These are phyloP conservation scores for Trichoderma sp. DNA, from an alignment of 2,329 filamentous ascomycete species.

Conservation along the genomic window DNA sequence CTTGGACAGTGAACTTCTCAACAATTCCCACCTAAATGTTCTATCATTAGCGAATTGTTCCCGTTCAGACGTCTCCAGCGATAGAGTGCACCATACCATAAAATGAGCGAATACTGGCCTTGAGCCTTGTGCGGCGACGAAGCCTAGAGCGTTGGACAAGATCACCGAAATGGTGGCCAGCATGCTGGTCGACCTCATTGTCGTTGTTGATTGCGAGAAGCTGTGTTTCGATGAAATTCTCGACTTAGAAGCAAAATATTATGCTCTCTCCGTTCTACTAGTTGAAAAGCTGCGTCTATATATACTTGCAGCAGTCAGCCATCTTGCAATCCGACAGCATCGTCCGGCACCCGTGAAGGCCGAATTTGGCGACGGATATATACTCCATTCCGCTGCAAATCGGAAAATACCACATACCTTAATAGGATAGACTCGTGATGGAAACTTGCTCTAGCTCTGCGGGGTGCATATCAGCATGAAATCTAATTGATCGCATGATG, in stretches of 20 bases:
- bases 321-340: background rate
- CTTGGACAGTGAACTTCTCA: conserved; percentile 24
- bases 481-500: background rate
- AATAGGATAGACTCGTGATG: background rate
- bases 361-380: background rate
- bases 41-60: background rate
- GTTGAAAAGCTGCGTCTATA: background rate
- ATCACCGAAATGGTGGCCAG: conserved; percentile 1
- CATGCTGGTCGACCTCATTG: background rate
- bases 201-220: background rate
- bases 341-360: background rate
- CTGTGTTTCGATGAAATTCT: background rate
- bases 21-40: conserved; percentile 24
- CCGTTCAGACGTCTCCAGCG: background rate
- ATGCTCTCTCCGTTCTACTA: background rate
- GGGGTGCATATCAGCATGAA: background rate
- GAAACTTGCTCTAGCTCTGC: background rate
- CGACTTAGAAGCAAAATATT: background rate
- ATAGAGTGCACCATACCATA: conserved; percentile 7
- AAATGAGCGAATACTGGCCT: conserved; percentile 21
- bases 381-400: background rate
- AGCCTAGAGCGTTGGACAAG: background rate
- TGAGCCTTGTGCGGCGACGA: background rate
- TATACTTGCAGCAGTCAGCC: background rate
- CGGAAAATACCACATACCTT: conserved; percentile 14